phyloP scores from a whole-genome alignment of 2,329 filamentous ascomycete genomes.

The Rugonectria rugulosa region DNA sequence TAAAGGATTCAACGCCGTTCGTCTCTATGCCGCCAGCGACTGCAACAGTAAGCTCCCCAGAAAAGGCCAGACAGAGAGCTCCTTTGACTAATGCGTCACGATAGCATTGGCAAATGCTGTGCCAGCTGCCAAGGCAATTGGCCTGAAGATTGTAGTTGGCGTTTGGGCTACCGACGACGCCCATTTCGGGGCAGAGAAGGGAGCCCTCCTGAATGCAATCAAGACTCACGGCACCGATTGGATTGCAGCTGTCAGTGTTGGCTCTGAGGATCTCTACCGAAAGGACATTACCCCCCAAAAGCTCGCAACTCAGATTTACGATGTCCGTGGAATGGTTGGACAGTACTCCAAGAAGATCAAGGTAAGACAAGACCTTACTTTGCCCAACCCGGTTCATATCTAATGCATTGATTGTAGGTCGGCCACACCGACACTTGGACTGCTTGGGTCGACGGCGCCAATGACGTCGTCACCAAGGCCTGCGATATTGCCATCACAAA shows the following conservation, averaged over 20 bases:
- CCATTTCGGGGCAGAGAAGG: slow-evolving; percentile 35
- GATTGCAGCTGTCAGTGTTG: slow-evolving; percentile 36
- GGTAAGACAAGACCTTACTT: slow-evolving; percentile 3
- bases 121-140: slow-evolving; percentile 34
- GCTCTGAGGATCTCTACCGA: slow-evolving; percentile 36
- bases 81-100: background rate
- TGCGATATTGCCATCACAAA: slow-evolving; percentile 35
- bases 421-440: slow-evolving; percentile 38
- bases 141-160: slow-evolving; percentile 34
- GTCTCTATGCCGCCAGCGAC: slow-evolving; percentile 31
- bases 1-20: slow-evolving; percentile 37
- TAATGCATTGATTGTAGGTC: slow-evolving; percentile 20
- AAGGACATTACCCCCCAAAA: slow-evolving; percentile 34
- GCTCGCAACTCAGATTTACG: slow-evolving; percentile 36
- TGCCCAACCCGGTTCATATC: background rate
- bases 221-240: slow-evolving; percentile 35
- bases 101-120: slow-evolving; percentile 33
- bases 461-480: slow-evolving; percentile 35
- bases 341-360: slow-evolving; percentile 35
- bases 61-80: background rate
- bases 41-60: slow-evolving; percentile 29
- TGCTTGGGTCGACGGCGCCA: slow-evolving; percentile 35
- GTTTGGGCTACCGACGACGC: slow-evolving; percentile 35
- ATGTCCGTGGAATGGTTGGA: slow-evolving; percentile 35
- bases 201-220: slow-evolving; percentile 33